Evolutionary conservation across 2,329 filamentous ascomycete species (phyloP).

Genomic region (Sporothrix euskadiensis): DNA sequence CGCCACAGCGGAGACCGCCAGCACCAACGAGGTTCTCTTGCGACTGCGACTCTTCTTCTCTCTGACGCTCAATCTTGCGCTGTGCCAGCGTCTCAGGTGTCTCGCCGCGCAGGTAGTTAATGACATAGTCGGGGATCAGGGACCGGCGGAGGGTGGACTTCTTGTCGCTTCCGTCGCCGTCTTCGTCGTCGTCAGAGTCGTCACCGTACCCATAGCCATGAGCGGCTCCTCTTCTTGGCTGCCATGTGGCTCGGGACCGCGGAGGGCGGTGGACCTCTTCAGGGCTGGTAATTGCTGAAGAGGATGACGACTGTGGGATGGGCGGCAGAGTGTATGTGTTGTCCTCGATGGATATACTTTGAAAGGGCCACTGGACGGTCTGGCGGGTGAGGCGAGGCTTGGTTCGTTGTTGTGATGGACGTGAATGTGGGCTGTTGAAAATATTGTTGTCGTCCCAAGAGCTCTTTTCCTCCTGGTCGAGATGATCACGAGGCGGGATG

Average conservation of each 20-base stretch:
- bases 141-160: constrained; percentile 40
- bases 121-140: constrained; percentile 57
- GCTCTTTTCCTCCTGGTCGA: constrained; percentile 35
- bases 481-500: constrained; percentile 37
- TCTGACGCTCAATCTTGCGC: constrained; percentile 44
- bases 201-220: background rate
- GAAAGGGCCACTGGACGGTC: constrained; percentile 42
- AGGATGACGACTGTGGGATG: background rate
- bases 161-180: constrained; percentile 30
- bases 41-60: constrained; percentile 32
- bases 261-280: constrained; percentile 12
- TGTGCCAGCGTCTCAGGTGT: constrained; percentile 54
- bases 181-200: constrained; percentile 20
- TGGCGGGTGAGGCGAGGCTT: constrained; percentile 26
- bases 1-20: background rate
- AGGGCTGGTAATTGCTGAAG: background rate
- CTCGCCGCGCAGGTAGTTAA: constrained; percentile 57
- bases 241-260: constrained; percentile 35
- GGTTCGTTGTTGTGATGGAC: background rate
- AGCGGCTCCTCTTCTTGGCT: constrained; percentile 29
- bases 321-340: constrained; percentile 17
- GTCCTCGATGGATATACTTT: constrained; percentile 38
- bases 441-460: constrained; percentile 37
- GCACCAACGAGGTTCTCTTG: background rate
- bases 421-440: background rate